phyloP scores from a whole-genome alignment of 2,329 filamentous ascomycete genomes.

The Calonectria naviculata region DNA sequence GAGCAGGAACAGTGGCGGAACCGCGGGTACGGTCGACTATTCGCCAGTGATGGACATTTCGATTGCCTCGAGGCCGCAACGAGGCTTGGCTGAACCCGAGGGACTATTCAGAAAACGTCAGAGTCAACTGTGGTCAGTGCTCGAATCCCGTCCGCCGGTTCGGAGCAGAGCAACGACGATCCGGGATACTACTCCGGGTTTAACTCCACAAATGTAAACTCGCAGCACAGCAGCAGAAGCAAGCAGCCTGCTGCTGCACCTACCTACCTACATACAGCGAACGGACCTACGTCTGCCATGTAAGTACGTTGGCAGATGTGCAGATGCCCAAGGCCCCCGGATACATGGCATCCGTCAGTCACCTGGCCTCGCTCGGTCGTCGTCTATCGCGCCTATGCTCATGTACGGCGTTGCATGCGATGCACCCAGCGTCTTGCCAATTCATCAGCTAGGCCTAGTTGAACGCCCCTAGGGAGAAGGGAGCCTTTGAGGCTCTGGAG shows the following conservation, averaged over 20 bases:
- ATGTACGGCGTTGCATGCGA: background rate
- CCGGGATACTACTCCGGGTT: background rate
- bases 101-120: background rate
- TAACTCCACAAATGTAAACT: background rate
- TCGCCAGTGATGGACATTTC: background rate
- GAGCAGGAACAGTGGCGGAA: background rate
- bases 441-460: background rate
- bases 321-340: background rate
- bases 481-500: background rate
- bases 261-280: background rate
- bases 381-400: slow-evolving; percentile 18
- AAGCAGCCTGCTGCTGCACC: no score
- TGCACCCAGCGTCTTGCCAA: background rate
- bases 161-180: background rate
- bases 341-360: slow-evolving; percentile 4
- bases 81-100: background rate
- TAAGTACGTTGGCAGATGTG: background rate
- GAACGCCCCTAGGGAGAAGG: background rate
- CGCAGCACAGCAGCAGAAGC: background rate
- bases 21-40: background rate
- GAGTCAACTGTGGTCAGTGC: background rate
- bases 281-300: background rate
- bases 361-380: slow-evolving; percentile 1
- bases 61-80: background rate
- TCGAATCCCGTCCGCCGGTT: background rate